Evolutionary conservation across 1,284 basidiomycete species (phyloP), one percentile per base, ranked within the genome.

Genomic region (Fomitopsis schrenkii): DNA sequence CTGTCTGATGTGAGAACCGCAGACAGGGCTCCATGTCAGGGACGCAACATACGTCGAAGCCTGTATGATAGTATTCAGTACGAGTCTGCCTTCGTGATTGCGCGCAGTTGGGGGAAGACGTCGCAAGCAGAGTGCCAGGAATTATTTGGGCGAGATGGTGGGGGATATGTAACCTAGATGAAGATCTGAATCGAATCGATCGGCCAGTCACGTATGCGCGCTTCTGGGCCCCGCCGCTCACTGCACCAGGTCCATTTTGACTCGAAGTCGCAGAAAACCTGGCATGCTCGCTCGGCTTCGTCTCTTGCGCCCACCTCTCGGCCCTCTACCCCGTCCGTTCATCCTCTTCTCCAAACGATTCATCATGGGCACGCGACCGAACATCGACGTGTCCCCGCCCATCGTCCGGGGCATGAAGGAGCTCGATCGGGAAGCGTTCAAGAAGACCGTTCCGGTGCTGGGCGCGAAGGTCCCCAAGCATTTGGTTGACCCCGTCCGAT

Each of bases 401-500:
- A 35, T 64, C 64, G 77, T 50, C 77, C 83, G 69, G 75, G 75
- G 68, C 70, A 70, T 72, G 71, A 70, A 67, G 61, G 73, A 72
- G 28, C 75, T 96, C 22, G 86, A 95, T 76, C 84, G 82, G 61
- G 68, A 74, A 59, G 80, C 79, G 15, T 96, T 95, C 70, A 78
- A 72, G 15, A 86, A 86, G 72, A 78, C 79, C 0, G 67, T 95
- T 2, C 77, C 83, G 15, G 79, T 94, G 5, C 77, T 95, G 33
- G 90, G 87, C 8, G 86, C 82, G 5, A 80, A 85, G 30, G 79
- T 93, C 12, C 80, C 85, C 35, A 83, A 87, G 2, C 73, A 74
- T 15, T 82, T 83, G 67, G 83, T 88, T 1, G 82, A 83, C 5
- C 67, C 70, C 3, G 67, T 94, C 35, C 71, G 90, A 60, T 86